A percentile compares a stretch with the other conserved stretches of the same genome.
These are phyloP conservation scores for Hemileia vastatrix DNA, from an alignment of 1,284 basidiomycete species.

Conservation along the genomic window DNA sequence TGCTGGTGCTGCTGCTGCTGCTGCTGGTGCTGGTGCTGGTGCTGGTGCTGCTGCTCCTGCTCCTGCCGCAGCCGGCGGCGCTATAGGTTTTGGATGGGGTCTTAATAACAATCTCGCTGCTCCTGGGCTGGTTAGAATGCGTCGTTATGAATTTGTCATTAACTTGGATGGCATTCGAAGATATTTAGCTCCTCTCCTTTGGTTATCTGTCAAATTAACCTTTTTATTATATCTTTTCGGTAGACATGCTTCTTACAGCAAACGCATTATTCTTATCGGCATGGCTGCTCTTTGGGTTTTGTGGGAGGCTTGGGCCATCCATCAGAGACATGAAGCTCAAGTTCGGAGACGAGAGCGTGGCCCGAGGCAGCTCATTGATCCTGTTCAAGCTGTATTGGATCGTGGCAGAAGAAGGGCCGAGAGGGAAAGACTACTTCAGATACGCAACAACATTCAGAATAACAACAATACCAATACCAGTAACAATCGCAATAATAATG, in stretches of 20 bases:
- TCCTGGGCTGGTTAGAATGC: no score
- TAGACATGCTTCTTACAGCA: slow-evolving; percentile 30
- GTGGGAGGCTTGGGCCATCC: slow-evolving; percentile 32
- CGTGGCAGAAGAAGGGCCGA: slow-evolving; percentile 19
- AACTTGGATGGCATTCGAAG: slow-evolving; percentile 36
- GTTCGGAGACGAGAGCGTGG: slow-evolving; percentile 16
- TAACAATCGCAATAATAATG: no score
- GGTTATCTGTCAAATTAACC: slow-evolving; percentile 34
- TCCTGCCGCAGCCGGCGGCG: no score
- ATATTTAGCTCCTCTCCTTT: slow-evolving; percentile 32
- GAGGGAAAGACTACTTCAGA: slow-evolving; percentile 9
- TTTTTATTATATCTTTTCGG: slow-evolving; percentile 39
- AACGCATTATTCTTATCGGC: slow-evolving; percentile 28
- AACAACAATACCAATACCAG: no score
- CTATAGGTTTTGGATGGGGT: no score
- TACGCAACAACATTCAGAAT: slow-evolving; percentile 1
- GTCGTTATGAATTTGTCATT: slow-evolving; percentile 30
- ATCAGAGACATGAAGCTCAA: slow-evolving; percentile 15
- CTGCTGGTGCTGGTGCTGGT: slow-evolving; percentile 3
- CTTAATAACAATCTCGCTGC: no score
- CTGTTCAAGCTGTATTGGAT: slow-evolving; percentile 22
- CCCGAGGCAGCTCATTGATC: slow-evolving; percentile 18
- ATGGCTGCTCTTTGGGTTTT: slow-evolving; percentile 34
- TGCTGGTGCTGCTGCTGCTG: slow-evolving; percentile 6
- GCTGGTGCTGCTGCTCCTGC: no score